Percentiles rank a stretch among this genome's conserved stretches.
phyloP scores from a whole-genome alignment of 2,329 filamentous ascomycete species.

The Leptographium procerum region DNA sequence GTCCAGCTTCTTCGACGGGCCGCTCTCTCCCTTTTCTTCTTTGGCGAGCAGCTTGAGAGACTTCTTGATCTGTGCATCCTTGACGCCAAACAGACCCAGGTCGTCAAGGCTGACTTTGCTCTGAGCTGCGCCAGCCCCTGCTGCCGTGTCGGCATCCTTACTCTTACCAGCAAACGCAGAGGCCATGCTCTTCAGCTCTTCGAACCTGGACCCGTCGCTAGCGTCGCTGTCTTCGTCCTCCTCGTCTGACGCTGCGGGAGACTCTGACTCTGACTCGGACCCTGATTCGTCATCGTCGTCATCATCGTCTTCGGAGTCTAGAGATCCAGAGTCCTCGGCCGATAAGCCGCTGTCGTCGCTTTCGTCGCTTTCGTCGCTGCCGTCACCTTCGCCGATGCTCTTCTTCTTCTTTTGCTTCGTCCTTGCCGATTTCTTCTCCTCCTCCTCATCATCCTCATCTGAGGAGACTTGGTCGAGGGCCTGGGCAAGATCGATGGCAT shows the following conservation, averaged over 20 bases:
- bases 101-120: conserved; percentile 66
- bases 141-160: conserved; percentile 26
- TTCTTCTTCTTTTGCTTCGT: conserved; percentile 31
- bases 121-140: conserved; percentile 34
- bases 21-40: conserved; percentile 34
- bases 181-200: conserved; percentile 57
- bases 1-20: conserved; percentile 55
- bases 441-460: conserved; percentile 37
- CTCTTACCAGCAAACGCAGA: conserved; percentile 55
- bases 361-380: conserved; percentile 12
- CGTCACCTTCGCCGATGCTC: conserved; percentile 19
- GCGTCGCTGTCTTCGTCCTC: not conserved
- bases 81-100: conserved; percentile 57
- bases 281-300: conserved; percentile 16
- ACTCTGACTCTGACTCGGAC: conserved; percentile 17
- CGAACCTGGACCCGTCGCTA: conserved; percentile 31
- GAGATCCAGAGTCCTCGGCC: not conserved
- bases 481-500: conserved; percentile 47
- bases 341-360: conserved; percentile 3
- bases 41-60: conserved; percentile 64
- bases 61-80: conserved; percentile 65
- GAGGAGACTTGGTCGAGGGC: conserved; percentile 45
- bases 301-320: conserved; percentile 28
- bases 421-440: conserved; percentile 32
- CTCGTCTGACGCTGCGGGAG: not conserved